These are phyloP conservation scores for Clonostachys sp. DNA, from an alignment of 2,329 filamentous ascomycete species.

Conservation along the genomic window DNA sequence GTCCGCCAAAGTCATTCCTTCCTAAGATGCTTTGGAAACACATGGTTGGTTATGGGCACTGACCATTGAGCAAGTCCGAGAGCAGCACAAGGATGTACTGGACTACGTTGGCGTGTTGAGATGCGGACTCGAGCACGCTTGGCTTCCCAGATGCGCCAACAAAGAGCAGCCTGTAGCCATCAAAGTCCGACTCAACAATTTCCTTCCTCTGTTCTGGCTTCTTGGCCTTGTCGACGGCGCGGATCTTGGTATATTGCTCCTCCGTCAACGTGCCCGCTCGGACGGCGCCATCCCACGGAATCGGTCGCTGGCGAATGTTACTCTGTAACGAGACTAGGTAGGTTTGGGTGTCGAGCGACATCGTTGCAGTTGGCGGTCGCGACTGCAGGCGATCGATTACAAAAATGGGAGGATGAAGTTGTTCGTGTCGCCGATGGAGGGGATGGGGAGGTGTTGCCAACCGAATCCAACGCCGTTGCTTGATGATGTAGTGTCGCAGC, in stretches of 20 bases:
- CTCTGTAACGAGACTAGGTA: slow-evolving; percentile 85
- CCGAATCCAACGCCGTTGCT: no score
- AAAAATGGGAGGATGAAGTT: background rate
- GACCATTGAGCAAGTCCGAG: slow-evolving; percentile 83
- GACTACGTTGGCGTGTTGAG: slow-evolving; percentile 83
- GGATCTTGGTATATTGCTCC: slow-evolving; percentile 90
- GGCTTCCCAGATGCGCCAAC: slow-evolving; percentile 67
- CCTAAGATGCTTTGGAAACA: background rate
- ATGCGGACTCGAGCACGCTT: slow-evolving; percentile 77
- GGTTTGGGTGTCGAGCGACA: slow-evolving; percentile 89
- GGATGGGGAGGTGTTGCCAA: background rate
- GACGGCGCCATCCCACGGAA: slow-evolving; percentile 96
- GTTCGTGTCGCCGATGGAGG: background rate
- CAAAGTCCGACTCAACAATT: slow-evolving; percentile 73
- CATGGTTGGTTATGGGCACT: slow-evolving; percentile 10
- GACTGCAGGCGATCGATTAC: slow-evolving; percentile 2
- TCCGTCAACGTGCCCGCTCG: slow-evolving; percentile 92
- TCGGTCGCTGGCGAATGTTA: slow-evolving; percentile 93
- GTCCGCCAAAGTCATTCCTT: background rate
- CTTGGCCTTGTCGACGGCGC: slow-evolving; percentile 92
- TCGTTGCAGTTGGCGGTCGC: slow-evolving; percentile 27
- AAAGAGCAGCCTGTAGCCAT: slow-evolving; percentile 76
- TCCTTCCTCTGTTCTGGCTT: slow-evolving; percentile 79
- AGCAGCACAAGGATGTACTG: slow-evolving; percentile 93
- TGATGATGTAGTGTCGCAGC: no score